phyloP scores from a whole-genome alignment of 768 basidiomycete species.

The Ramaria rubella region DNA sequence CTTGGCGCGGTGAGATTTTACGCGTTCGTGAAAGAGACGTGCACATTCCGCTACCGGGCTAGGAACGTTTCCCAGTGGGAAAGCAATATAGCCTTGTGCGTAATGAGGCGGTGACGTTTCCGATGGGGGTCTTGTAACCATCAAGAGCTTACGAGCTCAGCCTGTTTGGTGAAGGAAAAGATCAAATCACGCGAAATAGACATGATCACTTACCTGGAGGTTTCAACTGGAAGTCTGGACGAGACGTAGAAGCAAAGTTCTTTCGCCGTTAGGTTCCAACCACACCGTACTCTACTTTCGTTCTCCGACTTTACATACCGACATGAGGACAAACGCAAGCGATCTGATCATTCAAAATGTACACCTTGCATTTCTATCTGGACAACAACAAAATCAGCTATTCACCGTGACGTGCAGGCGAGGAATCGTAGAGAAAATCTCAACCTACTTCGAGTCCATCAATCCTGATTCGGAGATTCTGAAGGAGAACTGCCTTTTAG shows the following conservation, averaged over 20 bases:
- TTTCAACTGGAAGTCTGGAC: no score
- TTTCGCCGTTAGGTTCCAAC: no score
- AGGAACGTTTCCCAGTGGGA: neutral
- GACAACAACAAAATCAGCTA: neutral
- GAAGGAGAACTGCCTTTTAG: conserved; percentile 14
- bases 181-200: no score
- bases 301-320: neutral
- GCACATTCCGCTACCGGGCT: neutral
- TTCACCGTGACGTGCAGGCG: conserved; percentile 17
- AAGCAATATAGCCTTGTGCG: conserved; percentile 2
- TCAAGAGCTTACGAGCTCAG: neutral
- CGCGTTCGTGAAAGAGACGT: neutral
- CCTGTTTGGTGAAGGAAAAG: neutral
- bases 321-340: neutral
- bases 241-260: no score
- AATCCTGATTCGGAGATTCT: conserved; percentile 11
- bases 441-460: neutral
- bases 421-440: conserved; percentile 11
- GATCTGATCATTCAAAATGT: conserved; percentile 16
- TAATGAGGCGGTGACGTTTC: neutral
- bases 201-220: no score
- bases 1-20: neutral
- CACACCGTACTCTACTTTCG: neutral
- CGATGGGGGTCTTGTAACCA: neutral
- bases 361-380: conserved; percentile 8